Base-by-base conservation (phyloP, 1,284 basidiomycete genomes). In the Cryptococcus sp. region DNA sequence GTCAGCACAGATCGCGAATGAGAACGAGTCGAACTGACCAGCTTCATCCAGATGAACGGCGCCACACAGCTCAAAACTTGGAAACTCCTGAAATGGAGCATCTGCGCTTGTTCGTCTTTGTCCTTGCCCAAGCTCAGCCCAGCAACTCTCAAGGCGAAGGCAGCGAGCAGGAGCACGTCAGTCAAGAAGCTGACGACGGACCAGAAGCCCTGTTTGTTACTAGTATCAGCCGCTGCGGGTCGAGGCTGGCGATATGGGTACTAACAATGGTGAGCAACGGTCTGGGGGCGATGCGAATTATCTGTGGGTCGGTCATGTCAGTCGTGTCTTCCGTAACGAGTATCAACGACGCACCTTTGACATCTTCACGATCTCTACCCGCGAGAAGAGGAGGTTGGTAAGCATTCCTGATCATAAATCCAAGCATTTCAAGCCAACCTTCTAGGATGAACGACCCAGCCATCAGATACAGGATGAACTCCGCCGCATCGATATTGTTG, bases 21-120 rank as follows among this genome's bases (percentile, higher is more conserved):
- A 89, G 17, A 91, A n/a, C 16, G 6, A 3, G 19, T 35, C n/a
- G 3, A 78, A 10, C 90, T 88, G 27, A 93, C 81, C 19, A 93
- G 79, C 71, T 89, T 91, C 84, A 91, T 90, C 90, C 91, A 94
- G 50, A 93, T 88, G 44, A 93, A 82, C 0, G 91, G 92, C 1
- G 90, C 85, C 5, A 88, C 91, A 72, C 88, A 91, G 80, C 90
- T 90, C 38, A 95, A 78, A 20, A 91, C 83, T 72, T 93, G 91
- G 80, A 94, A 95, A 74, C 90, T 92, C 59, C 77, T 81, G n/a
- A 90, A 74, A 52, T 87, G 85, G 81, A 77, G 46, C 59, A 74
- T 20, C 72, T 79, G 57, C 16, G 74, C 67, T 31, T 69, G 51
- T 3, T 72, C 62, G 1, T 72, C 60, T 16, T 74, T 62, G 74